Conservation (phyloP, 2,329 filamentous ascomycete genomes). For the Alternaria infectoria region DNA sequence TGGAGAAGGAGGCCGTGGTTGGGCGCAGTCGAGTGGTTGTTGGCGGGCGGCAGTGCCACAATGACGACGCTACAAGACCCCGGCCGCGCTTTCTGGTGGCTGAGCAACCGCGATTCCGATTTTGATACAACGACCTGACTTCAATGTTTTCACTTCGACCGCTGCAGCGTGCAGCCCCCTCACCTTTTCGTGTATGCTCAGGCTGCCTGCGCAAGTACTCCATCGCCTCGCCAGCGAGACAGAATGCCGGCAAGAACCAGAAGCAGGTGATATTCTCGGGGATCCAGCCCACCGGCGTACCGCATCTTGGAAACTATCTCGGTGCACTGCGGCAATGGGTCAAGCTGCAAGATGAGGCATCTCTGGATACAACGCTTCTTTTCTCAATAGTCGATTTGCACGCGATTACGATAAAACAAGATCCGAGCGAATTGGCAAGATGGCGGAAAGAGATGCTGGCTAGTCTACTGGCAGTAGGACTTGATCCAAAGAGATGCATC, state of each 20-base stretch:
- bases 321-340: slow-evolving; percentile 90
- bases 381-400: slow-evolving; percentile 94
- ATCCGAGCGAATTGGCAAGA: slow-evolving; percentile 64
- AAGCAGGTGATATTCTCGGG: slow-evolving; percentile 77
- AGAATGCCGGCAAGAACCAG: neutral
- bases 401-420: slow-evolving; percentile 78
- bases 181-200: slow-evolving; percentile 8
- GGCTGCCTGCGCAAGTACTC: slow-evolving; percentile 17
- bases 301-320: slow-evolving; percentile 94
- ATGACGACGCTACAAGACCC: slow-evolving; percentile 33
- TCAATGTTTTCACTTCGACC: slow-evolving; percentile 30
- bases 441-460: slow-evolving; percentile 79
- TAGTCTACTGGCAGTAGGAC: slow-evolving; percentile 79
- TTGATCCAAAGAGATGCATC: slow-evolving; percentile 76
- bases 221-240: neutral
- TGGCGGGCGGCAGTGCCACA: slow-evolving; percentile 32
- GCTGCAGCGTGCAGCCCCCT: slow-evolving; percentile 25
- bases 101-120: slow-evolving; percentile 14
- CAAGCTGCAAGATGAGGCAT: slow-evolving; percentile 71
- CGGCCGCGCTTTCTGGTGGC: slow-evolving; percentile 19
- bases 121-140: slow-evolving; percentile 8
- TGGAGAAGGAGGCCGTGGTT: slow-evolving; percentile 15
- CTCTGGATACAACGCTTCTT: slow-evolving; percentile 66
- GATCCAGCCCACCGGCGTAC: slow-evolving; percentile 93
- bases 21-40: slow-evolving; percentile 14